Evolutionary conservation across 1,284 basidiomycete genomes (phyloP), one percentile per base, ranked within the genome.

Genomic region (Papiliotrema laurentii): DNA sequence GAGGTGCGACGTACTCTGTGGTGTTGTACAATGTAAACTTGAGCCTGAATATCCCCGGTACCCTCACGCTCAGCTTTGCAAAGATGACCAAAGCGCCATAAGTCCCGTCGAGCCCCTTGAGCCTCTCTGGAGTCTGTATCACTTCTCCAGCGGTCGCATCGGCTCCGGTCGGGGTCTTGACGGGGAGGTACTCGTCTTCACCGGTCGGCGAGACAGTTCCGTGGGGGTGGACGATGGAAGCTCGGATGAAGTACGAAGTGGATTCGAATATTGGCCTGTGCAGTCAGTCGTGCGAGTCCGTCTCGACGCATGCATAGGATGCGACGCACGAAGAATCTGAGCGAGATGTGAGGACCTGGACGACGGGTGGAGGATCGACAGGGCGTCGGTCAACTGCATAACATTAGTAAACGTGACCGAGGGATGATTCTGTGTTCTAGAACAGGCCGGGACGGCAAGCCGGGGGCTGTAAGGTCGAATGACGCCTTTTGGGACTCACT

Each of bases 281-380:
- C 42, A 35, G 28, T 27, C 18, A 43, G 13, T 46, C 21, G 13
- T n/a, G 22, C n/a, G 6, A 13, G 18, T 5, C 18, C 4, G 13
- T 7, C 33, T 26, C 34, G 19, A 48, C 51, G 35, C 30, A 55
- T 46, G 50, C 51, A 5, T n/a, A 19, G 6, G 11, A 7, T 19
- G 18, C 24, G 4, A 44, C 49, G 9, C 19, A 51, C 49, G 28
- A 19, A 22, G 18, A 24, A 43, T 41, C 28, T 24, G 45, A 4
- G 13, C 30, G 25, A 36, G 47, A 36, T n/a, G 54, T 50, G 9
- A 48, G 48, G 22, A 75, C 49, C 43, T 73, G 64, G 13, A 75
- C 61, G 16, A 75, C 68, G 2, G 72, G 71, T 4, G 74, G 74
- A 3, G 74, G 74, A 55, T 75, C 74, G 14, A 75, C 70, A 2